These are phyloP conservation scores for Anthracocystis panici-leucophaei DNA, from an alignment of 1,284 basidiomycete genomes.

Conservation along the genomic window DNA sequence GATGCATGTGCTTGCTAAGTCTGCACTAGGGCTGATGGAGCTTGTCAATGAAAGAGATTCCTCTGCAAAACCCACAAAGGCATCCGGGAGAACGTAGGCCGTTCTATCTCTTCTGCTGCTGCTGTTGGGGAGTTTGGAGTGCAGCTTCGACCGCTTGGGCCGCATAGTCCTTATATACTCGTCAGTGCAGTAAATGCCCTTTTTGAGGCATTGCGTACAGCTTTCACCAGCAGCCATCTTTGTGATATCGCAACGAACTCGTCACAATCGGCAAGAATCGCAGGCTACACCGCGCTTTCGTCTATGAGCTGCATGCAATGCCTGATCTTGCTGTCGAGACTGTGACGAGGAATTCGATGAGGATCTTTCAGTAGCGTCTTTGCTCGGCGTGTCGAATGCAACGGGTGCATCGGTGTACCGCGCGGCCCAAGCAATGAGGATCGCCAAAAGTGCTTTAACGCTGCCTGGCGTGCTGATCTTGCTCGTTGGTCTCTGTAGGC, in stretches of 20 bases:
- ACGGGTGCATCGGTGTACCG: neutral
- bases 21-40: neutral
- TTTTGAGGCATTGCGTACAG: neutral
- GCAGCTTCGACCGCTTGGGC: neutral
- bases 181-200: neutral
- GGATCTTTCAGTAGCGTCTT: neutral
- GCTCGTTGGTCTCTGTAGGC: neutral
- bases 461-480: neutral
- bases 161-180: neutral
- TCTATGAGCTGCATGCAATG: neutral
- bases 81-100: neutral
- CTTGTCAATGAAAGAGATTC: neutral
- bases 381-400: neutral
- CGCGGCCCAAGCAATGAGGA: neutral
- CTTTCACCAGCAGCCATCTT: neutral
- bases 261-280: neutral
- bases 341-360: neutral
- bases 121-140: neutral
- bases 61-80: neutral
- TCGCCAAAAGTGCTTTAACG: neutral
- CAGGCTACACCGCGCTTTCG: neutral
- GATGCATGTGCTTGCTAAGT: neutral
- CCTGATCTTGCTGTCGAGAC: too few relatives aligned
- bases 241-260: neutral
- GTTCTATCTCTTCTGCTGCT: neutral